A percentile compares a stretch with the other conserved stretches of the same genome.
These are phyloP conservation scores for Citrullus colocynthis DNA, from an alignment of 306 rosid species.

Conservation along the genomic window DNA sequence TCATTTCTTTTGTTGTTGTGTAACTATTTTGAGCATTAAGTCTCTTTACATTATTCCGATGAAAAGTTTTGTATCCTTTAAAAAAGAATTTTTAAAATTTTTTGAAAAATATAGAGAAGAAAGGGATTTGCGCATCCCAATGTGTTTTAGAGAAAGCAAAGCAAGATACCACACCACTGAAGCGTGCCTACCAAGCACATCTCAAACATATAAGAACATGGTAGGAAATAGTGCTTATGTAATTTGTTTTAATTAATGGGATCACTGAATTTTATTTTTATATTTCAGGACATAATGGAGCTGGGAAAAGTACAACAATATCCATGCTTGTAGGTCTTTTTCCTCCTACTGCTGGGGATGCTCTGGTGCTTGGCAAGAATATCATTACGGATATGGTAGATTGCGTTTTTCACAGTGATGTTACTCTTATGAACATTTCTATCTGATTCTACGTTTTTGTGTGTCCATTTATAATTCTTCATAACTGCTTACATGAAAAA, in stretches of 20 bases:
- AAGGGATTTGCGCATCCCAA: no score
- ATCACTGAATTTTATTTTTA: slow-evolving; percentile 2
- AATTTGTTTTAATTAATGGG: neutral
- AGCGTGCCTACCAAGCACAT: neutral
- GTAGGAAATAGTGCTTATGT: neutral
- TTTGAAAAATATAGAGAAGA: no score
- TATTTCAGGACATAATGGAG: slow-evolving; percentile 85
- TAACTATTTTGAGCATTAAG: no score
- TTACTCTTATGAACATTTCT: neutral
- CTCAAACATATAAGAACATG: neutral
- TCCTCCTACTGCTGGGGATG: slow-evolving; percentile 93
- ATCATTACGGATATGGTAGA: slow-evolving; percentile 64
- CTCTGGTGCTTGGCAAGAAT: slow-evolving; percentile 79
- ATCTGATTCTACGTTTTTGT: neutral
- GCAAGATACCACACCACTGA: no score
- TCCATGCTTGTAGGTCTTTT: slow-evolving; percentile 96
- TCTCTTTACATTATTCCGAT: no score
- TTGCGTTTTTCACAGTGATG: neutral
- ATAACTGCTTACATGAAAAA: neutral
- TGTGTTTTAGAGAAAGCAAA: no score
- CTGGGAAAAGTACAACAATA: slow-evolving; percentile 95
- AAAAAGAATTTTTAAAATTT: no score
- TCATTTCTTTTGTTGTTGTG: no score
- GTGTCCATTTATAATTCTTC: neutral
- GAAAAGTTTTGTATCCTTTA: no score